phyloP scores from a whole-genome alignment of 2,329 filamentous ascomycete species.

The Dryadomyces quercus-mongolicae region DNA sequence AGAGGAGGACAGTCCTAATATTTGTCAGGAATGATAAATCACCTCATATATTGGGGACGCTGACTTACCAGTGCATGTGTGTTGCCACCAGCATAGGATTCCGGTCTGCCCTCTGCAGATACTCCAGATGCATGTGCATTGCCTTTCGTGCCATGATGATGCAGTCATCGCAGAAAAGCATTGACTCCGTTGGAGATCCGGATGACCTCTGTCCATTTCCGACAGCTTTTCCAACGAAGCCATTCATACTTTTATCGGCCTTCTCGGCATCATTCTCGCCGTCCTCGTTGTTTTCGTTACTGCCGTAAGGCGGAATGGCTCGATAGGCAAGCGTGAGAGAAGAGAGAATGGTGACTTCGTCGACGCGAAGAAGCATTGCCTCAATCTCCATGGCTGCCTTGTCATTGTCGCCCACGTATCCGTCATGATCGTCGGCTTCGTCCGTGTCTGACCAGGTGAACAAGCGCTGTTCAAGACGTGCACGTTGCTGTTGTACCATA shows the following conservation, averaged over 20 bases:
- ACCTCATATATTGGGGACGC: slow-evolving; percentile 8
- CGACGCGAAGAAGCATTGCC: slow-evolving; percentile 28
- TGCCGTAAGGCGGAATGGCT: slow-evolving; percentile 24
- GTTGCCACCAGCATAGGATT: slow-evolving; percentile 26
- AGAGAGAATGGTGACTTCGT: slow-evolving; percentile 34
- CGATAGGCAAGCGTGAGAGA: slow-evolving; percentile 39
- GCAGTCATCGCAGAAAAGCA: slow-evolving; percentile 25
- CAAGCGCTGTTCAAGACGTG: neutral
- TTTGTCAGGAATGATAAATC: slow-evolving; percentile 2
- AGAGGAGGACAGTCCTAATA: slow-evolving; percentile 40
- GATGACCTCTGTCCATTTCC: too few relatives aligned
- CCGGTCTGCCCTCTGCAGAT: slow-evolving; percentile 21
- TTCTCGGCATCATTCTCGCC: slow-evolving; percentile 13
- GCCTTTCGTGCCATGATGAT: slow-evolving; percentile 37
- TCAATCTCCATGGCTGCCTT: slow-evolving; percentile 1
- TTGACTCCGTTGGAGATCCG: slow-evolving; percentile 1
- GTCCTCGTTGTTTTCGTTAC: slow-evolving; percentile 9
- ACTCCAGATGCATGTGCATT: slow-evolving; percentile 21
- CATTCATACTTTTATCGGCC: slow-evolving; percentile 4
- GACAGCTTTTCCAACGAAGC: neutral
- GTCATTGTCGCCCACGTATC: neutral
- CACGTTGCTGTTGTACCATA: neutral
- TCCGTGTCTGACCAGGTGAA: neutral
- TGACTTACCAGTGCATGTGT: slow-evolving; percentile 40
- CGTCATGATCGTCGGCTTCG: neutral